Evolutionary conservation across 371 early-diverging fungal genomes (phyloP).

Genomic region (Actinomortierella ambigua): DNA sequence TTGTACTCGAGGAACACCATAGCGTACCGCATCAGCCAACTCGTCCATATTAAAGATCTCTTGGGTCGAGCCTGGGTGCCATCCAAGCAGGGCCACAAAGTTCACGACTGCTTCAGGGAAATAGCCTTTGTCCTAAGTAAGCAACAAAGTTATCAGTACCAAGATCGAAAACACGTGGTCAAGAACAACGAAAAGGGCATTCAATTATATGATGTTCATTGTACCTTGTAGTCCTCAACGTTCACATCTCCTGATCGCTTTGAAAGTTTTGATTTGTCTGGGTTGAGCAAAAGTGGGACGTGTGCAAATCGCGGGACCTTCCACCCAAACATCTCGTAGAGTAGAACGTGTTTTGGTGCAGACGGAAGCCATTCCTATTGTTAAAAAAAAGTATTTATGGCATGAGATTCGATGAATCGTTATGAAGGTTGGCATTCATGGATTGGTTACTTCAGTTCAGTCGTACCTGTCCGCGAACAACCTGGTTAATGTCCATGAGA

Average conservation of each 20-base stretch:
- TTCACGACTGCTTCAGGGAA: conserved; percentile 89
- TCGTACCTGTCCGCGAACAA: conserved; percentile 86
- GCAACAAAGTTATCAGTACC: neutral
- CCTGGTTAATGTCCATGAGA: conserved; percentile 89
- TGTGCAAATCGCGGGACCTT: conserved; percentile 81
- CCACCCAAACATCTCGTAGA: conserved; percentile 89
- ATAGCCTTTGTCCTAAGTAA: conserved; percentile 72
- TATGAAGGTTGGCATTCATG: neutral
- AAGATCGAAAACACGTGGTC: neutral
- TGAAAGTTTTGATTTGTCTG: conserved; percentile 84
- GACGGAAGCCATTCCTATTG: conserved; percentile 91
- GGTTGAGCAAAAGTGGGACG: conserved; percentile 86
- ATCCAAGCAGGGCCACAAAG: conserved; percentile 89
- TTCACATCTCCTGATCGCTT: conserved; percentile 84
- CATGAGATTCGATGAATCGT: neutral
- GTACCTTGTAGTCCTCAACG: conserved; percentile 67
- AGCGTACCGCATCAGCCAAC: conserved; percentile 65
- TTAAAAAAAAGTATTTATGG: neutral
- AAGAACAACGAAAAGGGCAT: neutral
- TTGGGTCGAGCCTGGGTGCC: conserved; percentile 69
- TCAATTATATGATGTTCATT: neutral
- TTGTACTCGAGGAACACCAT: neutral
- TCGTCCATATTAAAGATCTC: conserved; percentile 72
- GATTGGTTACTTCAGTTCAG: no score
- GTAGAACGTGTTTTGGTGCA: conserved; percentile 87